Evolutionary conservation across 106 monocot species (phyloP).

Genomic region (Acorus calamus): DNA sequence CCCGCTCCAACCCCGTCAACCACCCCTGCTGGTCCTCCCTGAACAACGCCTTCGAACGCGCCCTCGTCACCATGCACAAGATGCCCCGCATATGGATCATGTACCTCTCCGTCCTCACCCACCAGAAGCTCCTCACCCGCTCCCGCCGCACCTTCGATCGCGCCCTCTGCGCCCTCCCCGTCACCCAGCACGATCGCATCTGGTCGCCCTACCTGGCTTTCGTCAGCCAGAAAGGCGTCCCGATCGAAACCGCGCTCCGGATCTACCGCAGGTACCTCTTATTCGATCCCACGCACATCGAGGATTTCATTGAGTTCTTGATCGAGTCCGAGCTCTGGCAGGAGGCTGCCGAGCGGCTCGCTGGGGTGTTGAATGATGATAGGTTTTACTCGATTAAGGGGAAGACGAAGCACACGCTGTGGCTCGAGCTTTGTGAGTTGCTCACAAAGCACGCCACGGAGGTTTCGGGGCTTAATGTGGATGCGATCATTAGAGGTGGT

Average conservation of each 20-base stretch:
- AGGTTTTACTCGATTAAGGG: slow-evolving; percentile 72
- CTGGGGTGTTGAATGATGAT: slow-evolving; percentile 67
- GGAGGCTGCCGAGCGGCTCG: slow-evolving; percentile 79
- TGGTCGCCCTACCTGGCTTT: slow-evolving; percentile 69
- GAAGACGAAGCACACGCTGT: slow-evolving; percentile 84
- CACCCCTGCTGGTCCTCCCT: slow-evolving; percentile 44
- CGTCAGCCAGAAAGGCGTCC: slow-evolving; percentile 58
- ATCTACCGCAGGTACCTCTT: slow-evolving; percentile 69
- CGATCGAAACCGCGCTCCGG: slow-evolving; percentile 74
- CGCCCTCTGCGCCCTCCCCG: slow-evolving; percentile 70
- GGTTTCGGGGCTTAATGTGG: slow-evolving; percentile 81
- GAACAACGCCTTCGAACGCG: slow-evolving; percentile 93
- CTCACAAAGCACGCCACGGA: slow-evolving; percentile 81
- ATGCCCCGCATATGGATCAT: slow-evolving; percentile 94
- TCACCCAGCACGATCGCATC: slow-evolving; percentile 89
- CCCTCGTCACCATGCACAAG: slow-evolving; percentile 90
- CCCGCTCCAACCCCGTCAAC: slow-evolving; percentile 53
- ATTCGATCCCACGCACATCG: slow-evolving; percentile 88
- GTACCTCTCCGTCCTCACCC: slow-evolving; percentile 56
- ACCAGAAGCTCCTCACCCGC: slow-evolving; percentile 56
- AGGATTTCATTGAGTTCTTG: slow-evolving; percentile 90
- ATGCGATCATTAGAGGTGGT: slow-evolving; percentile 86
- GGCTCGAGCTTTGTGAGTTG: slow-evolving; percentile 81
- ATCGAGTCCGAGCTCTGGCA: slow-evolving; percentile 69
- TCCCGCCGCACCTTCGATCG: slow-evolving; percentile 69